These are phyloP conservation scores for Plasmodium chabaudi DNA, from an alignment of 169 alveolate genomes.

Conservation along the genomic window DNA sequence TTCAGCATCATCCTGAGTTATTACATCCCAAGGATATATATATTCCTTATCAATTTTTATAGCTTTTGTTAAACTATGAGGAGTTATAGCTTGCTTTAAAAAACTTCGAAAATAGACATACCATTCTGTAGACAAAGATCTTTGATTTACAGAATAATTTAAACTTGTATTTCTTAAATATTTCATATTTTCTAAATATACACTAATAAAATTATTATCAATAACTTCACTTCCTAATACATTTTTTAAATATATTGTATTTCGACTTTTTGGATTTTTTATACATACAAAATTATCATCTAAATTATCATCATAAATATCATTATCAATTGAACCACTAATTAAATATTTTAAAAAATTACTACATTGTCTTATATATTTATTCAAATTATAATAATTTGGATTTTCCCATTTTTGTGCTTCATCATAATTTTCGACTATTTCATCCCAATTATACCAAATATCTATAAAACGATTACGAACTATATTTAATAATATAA, in stretches of 20 bases:
- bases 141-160: conserved; percentile 31
- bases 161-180: conserved; percentile 67
- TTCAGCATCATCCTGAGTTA: conserved; percentile 55
- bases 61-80: conserved; percentile 69
- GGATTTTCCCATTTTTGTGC: too few species aligned
- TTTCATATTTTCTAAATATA: conserved; percentile 49
- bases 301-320: conserved; percentile 10
- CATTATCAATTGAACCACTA: background rate
- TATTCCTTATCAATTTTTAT: conserved; percentile 67
- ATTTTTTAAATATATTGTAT: conserved; percentile 55
- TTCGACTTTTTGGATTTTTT: conserved; percentile 33
- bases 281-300: conserved; percentile 33
- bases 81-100: conserved; percentile 60
- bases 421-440: too few species aligned
- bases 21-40: conserved; percentile 70
- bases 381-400: too few species aligned
- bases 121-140: conserved; percentile 62
- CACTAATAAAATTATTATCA: conserved; percentile 58
- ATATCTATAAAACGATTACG: too few species aligned
- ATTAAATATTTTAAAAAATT: too few species aligned
- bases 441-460: too few species aligned
- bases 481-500: too few species aligned
- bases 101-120: conserved; percentile 65
- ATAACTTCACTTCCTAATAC: conserved; percentile 30
- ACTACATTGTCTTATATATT: too few species aligned